Percentiles rank a stretch among this genome's conserved stretches.
These are phyloP conservation scores for Murraya paniculata DNA, from an alignment of 345 rosid species.

Conservation along the genomic window DNA sequence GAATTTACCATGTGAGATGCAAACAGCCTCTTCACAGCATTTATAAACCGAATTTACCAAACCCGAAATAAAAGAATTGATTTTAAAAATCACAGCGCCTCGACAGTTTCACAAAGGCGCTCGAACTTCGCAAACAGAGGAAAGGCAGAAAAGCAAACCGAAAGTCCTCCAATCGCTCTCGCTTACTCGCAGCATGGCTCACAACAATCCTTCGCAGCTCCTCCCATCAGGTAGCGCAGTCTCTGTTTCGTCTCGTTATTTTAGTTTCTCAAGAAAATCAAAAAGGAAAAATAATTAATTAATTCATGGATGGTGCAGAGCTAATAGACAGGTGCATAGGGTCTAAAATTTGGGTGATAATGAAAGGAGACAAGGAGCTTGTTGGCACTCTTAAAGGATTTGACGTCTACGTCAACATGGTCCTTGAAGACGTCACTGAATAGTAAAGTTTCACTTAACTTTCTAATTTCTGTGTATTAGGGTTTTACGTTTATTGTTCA, in stretches of 20 bases:
- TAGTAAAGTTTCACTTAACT: slow-evolving; percentile 38
- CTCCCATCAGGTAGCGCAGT: slow-evolving; percentile 56
- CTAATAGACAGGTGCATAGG: slow-evolving; percentile 83
- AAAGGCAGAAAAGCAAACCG: neutral
- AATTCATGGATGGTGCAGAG: slow-evolving; percentile 38
- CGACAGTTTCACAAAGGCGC: neutral
- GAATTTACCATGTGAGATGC: too few species aligned
- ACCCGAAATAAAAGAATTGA: too few species aligned
- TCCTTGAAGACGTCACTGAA: slow-evolving; percentile 72
- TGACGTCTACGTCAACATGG: slow-evolving; percentile 84
- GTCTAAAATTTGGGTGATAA: slow-evolving; percentile 82
- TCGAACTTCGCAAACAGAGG: neutral
- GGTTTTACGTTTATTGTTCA: slow-evolving; percentile 3
- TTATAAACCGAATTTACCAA: too few species aligned
- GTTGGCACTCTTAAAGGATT: slow-evolving; percentile 77
- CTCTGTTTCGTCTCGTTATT: neutral
- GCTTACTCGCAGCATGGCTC: slow-evolving; percentile 37
- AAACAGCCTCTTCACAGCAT: too few species aligned
- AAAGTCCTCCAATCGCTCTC: neutral
- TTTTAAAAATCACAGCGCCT: neutral
- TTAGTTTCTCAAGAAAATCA: neutral
- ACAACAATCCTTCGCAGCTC: slow-evolving; percentile 76
- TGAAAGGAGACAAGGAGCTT: slow-evolving; percentile 94
- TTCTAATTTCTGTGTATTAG: slow-evolving; percentile 1
- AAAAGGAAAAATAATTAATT: neutral